These are phyloP conservation scores for Lepidium sativum DNA, from an alignment of 345 rosid genomes.

Conservation along the genomic window DNA sequence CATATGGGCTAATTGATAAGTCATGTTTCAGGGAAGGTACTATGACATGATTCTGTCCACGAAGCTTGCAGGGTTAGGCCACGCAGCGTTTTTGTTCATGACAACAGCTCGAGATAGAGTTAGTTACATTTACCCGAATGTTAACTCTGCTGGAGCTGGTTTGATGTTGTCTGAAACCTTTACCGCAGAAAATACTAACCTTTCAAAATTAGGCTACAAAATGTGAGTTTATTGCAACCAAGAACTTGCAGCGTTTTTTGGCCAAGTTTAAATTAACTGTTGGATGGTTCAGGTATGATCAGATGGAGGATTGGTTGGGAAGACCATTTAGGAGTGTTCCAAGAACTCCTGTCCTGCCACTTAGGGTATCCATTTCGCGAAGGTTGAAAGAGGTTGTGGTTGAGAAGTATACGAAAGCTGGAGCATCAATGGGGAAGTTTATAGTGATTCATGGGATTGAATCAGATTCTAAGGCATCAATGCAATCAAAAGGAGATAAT, in stretches of 20 bases:
- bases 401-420: conserved; percentile 59
- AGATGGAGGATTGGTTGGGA: conserved; percentile 85
- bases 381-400: conserved; percentile 71
- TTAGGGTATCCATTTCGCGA: conserved; percentile 68
- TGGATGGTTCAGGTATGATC: conserved; percentile 55
- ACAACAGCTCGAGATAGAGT: conserved; percentile 75
- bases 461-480: conserved; percentile 92
- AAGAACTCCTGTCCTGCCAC: conserved; percentile 53
- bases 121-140: conserved; percentile 86
- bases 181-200: conserved; percentile 52
- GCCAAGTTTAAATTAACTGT: not conserved
- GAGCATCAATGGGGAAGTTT: conserved; percentile 68
- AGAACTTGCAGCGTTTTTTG: not conserved
- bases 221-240: conserved; percentile 48
- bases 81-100: conserved; percentile 85
- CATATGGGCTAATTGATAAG: not conserved
- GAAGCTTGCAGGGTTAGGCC: conserved; percentile 88
- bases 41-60: conserved; percentile 90
- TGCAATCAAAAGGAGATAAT: conserved; percentile 77
- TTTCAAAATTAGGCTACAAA: conserved; percentile 64
- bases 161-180: conserved; percentile 68
- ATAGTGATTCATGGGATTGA: conserved; percentile 86
- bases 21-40: conserved; percentile 62
- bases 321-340: conserved; percentile 76
- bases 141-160: conserved; percentile 94